Conservation (phyloP, 805 yeast species). For the Hanseniaspora lachancei region DNA sequence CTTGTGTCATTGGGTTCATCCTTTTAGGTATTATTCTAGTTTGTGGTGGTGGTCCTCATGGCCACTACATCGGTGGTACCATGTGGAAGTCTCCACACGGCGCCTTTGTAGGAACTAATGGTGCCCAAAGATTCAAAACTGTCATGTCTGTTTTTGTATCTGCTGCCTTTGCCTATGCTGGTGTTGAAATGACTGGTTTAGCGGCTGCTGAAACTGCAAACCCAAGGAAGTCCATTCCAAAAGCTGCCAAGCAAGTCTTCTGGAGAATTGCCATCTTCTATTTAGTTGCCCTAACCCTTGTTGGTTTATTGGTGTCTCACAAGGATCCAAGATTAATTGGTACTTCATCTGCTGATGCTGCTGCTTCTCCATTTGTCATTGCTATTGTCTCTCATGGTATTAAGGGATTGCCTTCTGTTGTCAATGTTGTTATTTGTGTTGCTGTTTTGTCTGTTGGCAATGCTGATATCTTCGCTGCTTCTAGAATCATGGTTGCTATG, state of each 20-base stretch:
- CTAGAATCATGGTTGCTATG: constrained; percentile 52
- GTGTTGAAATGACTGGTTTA: constrained; percentile 40
- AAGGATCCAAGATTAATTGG: constrained; percentile 34
- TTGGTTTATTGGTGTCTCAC: constrained; percentile 38
- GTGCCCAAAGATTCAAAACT: constrained; percentile 35
- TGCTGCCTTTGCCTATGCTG: constrained; percentile 43
- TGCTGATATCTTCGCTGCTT: constrained; percentile 53
- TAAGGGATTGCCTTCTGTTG: constrained; percentile 46
- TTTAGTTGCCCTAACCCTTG: constrained; percentile 31
- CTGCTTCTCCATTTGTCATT: constrained; percentile 75
- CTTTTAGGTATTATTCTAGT: constrained; percentile 39
- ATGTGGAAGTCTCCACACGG: constrained; percentile 42
- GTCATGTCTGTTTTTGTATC: constrained; percentile 42
- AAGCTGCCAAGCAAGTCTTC: constrained; percentile 42
- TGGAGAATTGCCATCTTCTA: constrained; percentile 44
- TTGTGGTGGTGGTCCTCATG: constrained; percentile 38
- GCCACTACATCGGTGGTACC: constrained; percentile 37
- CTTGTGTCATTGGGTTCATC: constrained; percentile 40
- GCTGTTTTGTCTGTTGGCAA: constrained; percentile 62
- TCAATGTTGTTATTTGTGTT: constrained; percentile 55
- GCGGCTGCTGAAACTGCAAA: constrained; percentile 38
- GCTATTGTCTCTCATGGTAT: constrained; percentile 55
- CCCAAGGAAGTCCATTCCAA: constrained; percentile 37
- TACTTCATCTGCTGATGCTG: constrained; percentile 40
- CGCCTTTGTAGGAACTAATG: constrained; percentile 37